Base-by-base conservation (phyloP, 2,329 filamentous ascomycete species). In the Alternaria brassicicola region DNA sequence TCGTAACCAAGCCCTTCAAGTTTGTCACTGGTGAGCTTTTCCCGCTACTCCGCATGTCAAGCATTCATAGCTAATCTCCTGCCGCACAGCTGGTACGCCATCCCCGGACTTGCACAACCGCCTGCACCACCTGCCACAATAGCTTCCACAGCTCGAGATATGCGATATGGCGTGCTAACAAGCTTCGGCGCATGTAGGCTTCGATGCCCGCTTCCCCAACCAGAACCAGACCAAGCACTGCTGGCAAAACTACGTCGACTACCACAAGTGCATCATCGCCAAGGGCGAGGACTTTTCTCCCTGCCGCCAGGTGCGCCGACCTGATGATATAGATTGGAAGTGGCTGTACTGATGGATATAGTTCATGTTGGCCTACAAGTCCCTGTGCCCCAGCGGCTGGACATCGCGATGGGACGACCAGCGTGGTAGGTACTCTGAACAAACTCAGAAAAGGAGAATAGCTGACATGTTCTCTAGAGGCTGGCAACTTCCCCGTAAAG, bases 191-290 rank as follows among this genome's bases (percentile, higher is more conserved):
- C 64, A 60, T 49, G 52, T 66, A 97, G 95, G 95, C 86, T 96
- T 96, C 85, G 95, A 99, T 81, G 95, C 95, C 82, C 94, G 95
- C 81, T 99, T 98, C 85, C 95, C 95, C 78, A 97, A 99, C 86
- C 85, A 88, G 86, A 99, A 99, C 86, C 92, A 95, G 81, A 89
- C 93, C 83, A 97, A 97, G 90, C 93, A 99, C 88, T 99, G 95
- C 92, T 99, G 95, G 95, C 96, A 99, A 82, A 99, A 99, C 88
- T 99, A 99, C 84, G 95, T 99, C 85, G 95, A 99, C 83, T 98
- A 99, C 87, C 92, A 99, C 89, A 99, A 99, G 88, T 99, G 95
- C 86, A 93, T 97, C 82, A 85, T 89, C 79, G 94, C 93, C 83
- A 98, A 98, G 88, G 94, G 94, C 82, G 94, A 98, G 86, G 93